Conservation (phyloP, 2,329 filamentous ascomycete species). For the Paecilomyces sp. region DNA sequence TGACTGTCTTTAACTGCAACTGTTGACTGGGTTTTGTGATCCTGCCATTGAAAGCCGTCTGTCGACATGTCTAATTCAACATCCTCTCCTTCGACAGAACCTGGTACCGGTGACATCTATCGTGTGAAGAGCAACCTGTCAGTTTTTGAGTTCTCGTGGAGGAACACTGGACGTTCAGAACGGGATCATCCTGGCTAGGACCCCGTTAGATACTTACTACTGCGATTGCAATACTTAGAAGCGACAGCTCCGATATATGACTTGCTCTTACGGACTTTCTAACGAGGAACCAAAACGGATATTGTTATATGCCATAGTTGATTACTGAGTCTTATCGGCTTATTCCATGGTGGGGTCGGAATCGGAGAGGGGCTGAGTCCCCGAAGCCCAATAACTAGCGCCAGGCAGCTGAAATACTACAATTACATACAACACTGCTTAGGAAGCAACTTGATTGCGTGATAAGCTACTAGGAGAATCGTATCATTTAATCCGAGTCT, state of each 20-base stretch:
- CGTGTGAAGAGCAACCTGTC: background rate
- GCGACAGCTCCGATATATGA: background rate
- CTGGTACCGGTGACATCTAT: background rate
- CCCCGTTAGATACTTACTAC: background rate
- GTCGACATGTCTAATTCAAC: background rate
- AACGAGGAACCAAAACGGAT: background rate
- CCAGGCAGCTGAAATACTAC: background rate
- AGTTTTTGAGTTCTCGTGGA: background rate
- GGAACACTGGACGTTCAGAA: background rate
- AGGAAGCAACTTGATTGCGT: background rate
- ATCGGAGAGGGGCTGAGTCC: background rate
- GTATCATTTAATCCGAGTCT: background rate
- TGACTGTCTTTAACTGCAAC: conserved; percentile 11
- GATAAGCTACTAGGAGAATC: background rate
- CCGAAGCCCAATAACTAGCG: background rate
- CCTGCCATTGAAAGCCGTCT: conserved; percentile 12
- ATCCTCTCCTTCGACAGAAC: background rate
- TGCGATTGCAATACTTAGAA: background rate
- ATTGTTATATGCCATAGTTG: background rate
- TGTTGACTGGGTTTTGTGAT: conserved; percentile 6
- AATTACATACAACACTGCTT: background rate
- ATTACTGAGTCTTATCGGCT: background rate
- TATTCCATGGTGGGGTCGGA: background rate
- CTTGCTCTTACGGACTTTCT: background rate
- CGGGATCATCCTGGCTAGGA: background rate